These are phyloP conservation scores for Phytophthora citricola DNA, from an alignment of 352 stramenopile genomes.

Conservation along the genomic window DNA sequence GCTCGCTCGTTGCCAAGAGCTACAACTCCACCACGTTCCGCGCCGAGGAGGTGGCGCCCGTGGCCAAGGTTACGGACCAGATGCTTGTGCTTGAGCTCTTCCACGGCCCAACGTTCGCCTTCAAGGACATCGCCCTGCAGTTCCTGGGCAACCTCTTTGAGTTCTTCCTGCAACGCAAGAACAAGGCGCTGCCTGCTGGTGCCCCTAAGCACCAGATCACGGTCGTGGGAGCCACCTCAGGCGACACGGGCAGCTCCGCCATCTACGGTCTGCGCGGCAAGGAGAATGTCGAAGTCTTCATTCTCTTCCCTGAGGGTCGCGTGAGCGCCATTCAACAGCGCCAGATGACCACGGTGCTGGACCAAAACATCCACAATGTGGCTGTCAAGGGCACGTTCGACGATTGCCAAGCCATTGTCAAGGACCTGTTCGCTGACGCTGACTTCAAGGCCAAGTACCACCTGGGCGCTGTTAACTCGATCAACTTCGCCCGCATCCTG, in stretches of 20 bases:
- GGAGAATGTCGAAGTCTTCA: slow-evolving; percentile 98
- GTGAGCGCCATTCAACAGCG: slow-evolving; percentile 98
- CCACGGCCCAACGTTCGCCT: slow-evolving; percentile 99
- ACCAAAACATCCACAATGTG: slow-evolving; percentile 98
- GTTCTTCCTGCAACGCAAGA: slow-evolving; percentile 96
- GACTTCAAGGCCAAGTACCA: slow-evolving; percentile 93
- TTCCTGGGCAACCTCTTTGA: slow-evolving; percentile 99
- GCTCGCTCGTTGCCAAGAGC: slow-evolving; percentile 92
- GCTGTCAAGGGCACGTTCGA: slow-evolving; percentile 97
- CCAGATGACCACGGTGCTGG: slow-evolving; percentile 99
- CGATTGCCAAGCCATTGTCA: slow-evolving; percentile 99
- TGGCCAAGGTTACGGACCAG: slow-evolving; percentile 91
- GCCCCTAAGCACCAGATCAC: slow-evolving; percentile 90
- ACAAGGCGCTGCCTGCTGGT: slow-evolving; percentile 59
- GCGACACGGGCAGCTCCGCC: slow-evolving; percentile 97
- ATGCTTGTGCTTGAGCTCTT: slow-evolving; percentile 97
- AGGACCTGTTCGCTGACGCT: slow-evolving; percentile 96
- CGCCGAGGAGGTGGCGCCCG: slow-evolving; percentile 93
- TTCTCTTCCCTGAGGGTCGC: slow-evolving; percentile 96
- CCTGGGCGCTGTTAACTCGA: slow-evolving; percentile 99
- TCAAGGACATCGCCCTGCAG: slow-evolving; percentile 99
- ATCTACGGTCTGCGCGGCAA: slow-evolving; percentile 99
- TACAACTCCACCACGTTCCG: slow-evolving; percentile 94
- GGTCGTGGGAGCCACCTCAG: slow-evolving; percentile 97
- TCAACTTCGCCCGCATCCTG: slow-evolving; percentile 99